Base-by-base conservation (phyloP, 441 rosid genomes). In the Euphorbia schlechtendalii region DNA sequence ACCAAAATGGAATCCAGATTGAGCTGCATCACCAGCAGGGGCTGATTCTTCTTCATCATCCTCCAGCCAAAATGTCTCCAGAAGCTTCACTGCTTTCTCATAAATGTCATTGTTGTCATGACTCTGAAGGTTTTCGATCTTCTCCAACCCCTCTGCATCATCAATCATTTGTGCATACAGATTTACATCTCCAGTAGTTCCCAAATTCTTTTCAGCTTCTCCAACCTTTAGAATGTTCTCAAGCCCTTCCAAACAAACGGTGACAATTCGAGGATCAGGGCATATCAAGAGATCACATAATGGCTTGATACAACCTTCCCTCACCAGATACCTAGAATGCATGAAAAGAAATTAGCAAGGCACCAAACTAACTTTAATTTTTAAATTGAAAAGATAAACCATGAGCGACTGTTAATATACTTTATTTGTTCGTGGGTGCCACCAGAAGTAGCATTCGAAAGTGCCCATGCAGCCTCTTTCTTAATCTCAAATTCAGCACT, bases 401-500 rank as follows among this genome's bases (percentile, higher is more conserved):
- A 20, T 49, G 43, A 65, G 51, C 59, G 51, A 61, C n/a, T 32
- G 30, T 49, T 11, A 24, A 64, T 74, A 28, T 85, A 88, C 97
- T 87, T 89, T 74, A 88, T 85, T 71, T 91, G 97, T 20, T 88
- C 94, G 71, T 77, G 87, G 64, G 83, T 74, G 43, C 97, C 97
- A 67, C 96, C 94, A 36, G 90, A 86, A 15, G 96, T 82, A 54
- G 93, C 96, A 71, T 88, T 88, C 41, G 96, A 88, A 67, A 88
- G 72, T 34, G 96, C 90, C 95, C 95, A 86, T 25, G 92, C 96
- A 73, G 96, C 90, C 74, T 88, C 96, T 70, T 88, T 88, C 83
- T 88, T 88, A 7, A 88, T 83, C 65, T 88, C 96, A 71, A 88
- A 88, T 78, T 91, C 97, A 43, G 90, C 96, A 85, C 70, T 76